A percentile compares a stretch with the other conserved stretches of the same genome.
Evolutionary conservation across 208 protist species (phyloP).

Genomic region (Histomonas meleagridis): DNA sequence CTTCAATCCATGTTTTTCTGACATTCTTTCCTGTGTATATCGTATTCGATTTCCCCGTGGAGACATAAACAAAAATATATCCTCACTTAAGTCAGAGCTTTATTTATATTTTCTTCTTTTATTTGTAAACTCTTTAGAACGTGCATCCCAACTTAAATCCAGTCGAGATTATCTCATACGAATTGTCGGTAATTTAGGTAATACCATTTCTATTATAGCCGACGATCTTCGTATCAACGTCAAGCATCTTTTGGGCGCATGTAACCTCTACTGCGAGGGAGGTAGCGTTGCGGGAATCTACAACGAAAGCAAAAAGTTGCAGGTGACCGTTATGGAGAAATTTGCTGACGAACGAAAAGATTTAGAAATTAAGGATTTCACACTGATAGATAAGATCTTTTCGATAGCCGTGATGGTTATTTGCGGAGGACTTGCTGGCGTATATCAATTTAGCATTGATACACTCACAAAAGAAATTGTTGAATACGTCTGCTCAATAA

Average conservation of each 20-base stretch:
- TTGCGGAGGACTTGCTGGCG: neutral
- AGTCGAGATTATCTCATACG: neutral
- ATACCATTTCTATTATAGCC: neutral
- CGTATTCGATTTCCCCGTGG: too few species aligned
- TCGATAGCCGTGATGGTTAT: neutral
- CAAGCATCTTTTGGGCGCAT: neutral
- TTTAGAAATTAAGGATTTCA: neutral
- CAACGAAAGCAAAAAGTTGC: neutral
- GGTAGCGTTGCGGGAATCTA: neutral
- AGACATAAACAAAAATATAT: neutral
- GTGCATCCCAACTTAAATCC: neutral
- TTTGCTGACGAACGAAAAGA: neutral
- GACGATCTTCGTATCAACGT: neutral
- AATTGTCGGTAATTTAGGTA: neutral
- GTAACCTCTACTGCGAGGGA: neutral
- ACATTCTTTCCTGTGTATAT: too few species aligned
- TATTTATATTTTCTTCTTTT: neutral
- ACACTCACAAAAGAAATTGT: neutral
- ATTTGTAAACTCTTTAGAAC: neutral
- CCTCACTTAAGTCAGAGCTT: neutral
- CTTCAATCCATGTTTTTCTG: too few species aligned
- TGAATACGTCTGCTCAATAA: too few species aligned
- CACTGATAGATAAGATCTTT: too few species aligned
- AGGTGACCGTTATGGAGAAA: neutral
- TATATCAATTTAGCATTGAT: neutral